Evolutionary conservation across 2,329 filamentous ascomycete genomes (phyloP).

Genomic region (Penicillium sclerotigenum): DNA sequence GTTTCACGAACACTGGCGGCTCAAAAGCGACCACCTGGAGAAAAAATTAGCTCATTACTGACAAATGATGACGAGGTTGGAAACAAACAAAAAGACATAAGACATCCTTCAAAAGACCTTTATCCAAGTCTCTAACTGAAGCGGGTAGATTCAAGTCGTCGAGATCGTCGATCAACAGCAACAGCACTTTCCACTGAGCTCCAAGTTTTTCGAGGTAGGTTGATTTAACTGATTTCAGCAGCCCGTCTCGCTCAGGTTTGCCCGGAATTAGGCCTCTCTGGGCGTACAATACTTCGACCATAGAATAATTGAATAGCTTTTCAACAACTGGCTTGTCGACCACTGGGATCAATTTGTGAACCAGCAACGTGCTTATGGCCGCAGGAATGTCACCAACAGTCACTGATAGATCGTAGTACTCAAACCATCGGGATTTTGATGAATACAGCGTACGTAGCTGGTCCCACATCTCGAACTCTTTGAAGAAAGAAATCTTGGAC

Average conservation of each 20-base stretch:
- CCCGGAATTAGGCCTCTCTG: background rate
- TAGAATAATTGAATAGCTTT: background rate
- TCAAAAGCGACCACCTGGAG: constrained; percentile 5
- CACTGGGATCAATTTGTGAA: background rate
- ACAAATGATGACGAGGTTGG: background rate
- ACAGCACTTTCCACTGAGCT: background rate
- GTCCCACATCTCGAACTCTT: constrained; percentile 19
- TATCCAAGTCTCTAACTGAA: background rate
- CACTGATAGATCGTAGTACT: constrained; percentile 14
- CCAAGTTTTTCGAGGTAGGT: constrained; percentile 1
- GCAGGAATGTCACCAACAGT: constrained; percentile 6
- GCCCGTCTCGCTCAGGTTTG: background rate
- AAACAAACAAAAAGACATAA: constrained; percentile 7
- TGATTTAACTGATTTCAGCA: background rate
- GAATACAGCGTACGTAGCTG: constrained; percentile 11
- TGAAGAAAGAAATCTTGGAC: constrained; percentile 17
- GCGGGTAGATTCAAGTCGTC: background rate
- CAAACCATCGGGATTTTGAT: constrained; percentile 7
- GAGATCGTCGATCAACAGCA: background rate
- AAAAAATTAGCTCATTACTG: background rate
- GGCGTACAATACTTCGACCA: constrained; percentile 1
- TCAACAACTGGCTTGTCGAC: constrained; percentile 2
- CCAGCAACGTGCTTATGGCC: constrained; percentile 7
- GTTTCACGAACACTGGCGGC: background rate
- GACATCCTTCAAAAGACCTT: background rate